Evolutionary conservation across 805 yeast species (phyloP).

Genomic region (Jamesozyma jinghongensis): DNA sequence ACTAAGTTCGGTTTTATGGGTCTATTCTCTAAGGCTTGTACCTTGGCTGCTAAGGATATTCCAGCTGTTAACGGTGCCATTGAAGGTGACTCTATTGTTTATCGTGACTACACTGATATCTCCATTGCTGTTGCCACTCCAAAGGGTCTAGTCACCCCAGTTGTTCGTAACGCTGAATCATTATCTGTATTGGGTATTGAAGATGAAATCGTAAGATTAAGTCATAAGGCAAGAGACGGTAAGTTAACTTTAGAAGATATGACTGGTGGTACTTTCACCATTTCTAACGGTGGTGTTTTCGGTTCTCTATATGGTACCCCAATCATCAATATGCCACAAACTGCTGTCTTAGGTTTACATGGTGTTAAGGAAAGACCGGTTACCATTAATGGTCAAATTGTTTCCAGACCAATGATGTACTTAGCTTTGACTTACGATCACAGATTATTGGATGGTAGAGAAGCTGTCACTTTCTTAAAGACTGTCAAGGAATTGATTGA

Average conservation of each 20-base stretch:
- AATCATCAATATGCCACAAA: constrained; percentile 95
- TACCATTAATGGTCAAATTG: constrained; percentile 91
- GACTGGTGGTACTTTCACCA: constrained; percentile 99
- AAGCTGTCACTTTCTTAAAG: constrained; percentile 94
- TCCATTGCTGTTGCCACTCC: constrained; percentile 98
- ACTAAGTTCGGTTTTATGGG: constrained; percentile 98
- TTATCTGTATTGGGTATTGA: constrained; percentile 82
- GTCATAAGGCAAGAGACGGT: constrained; percentile 93
- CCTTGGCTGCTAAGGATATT: constrained; percentile 86
- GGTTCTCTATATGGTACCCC: constrained; percentile 98
- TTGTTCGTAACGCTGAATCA: constrained; percentile 94
- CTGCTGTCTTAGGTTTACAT: constrained; percentile 95
- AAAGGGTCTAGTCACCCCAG: constrained; percentile 97
- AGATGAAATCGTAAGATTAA: constrained; percentile 69
- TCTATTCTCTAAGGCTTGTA: constrained; percentile 87
- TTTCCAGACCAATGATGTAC: constrained; percentile 99
- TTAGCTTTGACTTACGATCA: constrained; percentile 97
- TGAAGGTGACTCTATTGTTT: constrained; percentile 88
- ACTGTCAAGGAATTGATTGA: constrained; percentile 94
- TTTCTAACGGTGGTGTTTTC: constrained; percentile 98
- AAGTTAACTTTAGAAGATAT: constrained; percentile 94
- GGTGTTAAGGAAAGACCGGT: constrained; percentile 98
- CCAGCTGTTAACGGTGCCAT: constrained; percentile 95
- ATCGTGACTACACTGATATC: constrained; percentile 92
- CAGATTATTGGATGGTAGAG: constrained; percentile 96